Evolutionary conservation across 306 rosid genomes (phyloP).

Genomic region (Astragalus glycyphyllos): DNA sequence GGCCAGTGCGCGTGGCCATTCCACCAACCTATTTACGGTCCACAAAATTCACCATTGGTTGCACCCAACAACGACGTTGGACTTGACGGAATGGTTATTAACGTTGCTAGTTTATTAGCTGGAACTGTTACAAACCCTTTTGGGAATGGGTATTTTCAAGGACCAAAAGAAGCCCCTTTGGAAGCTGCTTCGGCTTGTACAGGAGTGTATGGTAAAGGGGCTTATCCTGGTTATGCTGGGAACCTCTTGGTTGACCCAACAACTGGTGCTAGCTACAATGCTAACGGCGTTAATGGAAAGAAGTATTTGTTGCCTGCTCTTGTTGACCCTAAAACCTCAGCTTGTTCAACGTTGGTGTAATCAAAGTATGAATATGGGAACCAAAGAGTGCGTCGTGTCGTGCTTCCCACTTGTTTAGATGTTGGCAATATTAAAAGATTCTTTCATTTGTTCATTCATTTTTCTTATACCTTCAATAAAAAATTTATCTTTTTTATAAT

Average conservation of each 20-base stretch:
- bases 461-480: neutral
- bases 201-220: constrained; percentile 69
- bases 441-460: constrained; percentile 38
- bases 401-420: neutral
- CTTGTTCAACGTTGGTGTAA: constrained; percentile 59
- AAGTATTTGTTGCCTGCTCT: constrained; percentile 72
- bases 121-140: constrained; percentile 72
- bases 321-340: constrained; percentile 60
- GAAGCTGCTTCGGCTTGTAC: constrained; percentile 80
- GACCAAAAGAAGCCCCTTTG: constrained; percentile 71
- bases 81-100: constrained; percentile 70
- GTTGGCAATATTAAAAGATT: constrained; percentile 9
- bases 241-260: constrained; percentile 57
- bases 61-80: constrained; percentile 80
- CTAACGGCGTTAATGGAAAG: constrained; percentile 56
- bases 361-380: neutral
- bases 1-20: constrained; percentile 90
- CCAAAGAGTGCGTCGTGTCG: neutral
- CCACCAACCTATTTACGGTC: constrained; percentile 88
- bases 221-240: constrained; percentile 79
- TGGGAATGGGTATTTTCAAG: constrained; percentile 74
- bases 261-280: constrained; percentile 74
- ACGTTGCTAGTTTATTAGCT: constrained; percentile 69
- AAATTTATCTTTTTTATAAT: neutral
- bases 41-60: constrained; percentile 57